Base-by-base conservation (phyloP, 495 filamentous ascomycete species). In the Glonium stellatum region DNA sequence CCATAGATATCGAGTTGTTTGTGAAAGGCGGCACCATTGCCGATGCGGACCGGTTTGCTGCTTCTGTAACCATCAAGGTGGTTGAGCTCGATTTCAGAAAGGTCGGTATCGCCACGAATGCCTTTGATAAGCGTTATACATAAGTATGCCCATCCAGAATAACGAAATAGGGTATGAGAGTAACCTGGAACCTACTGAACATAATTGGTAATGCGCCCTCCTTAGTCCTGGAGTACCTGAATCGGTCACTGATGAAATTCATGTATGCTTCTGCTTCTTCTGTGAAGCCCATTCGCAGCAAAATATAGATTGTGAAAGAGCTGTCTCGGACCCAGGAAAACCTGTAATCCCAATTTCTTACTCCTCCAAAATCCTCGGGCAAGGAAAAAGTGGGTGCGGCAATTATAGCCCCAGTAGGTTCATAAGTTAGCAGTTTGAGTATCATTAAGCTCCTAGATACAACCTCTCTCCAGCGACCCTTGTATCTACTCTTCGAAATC, bases 311-410 rank as follows among this genome's bases (percentile, higher is more conserved):
- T 4, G 84, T 88, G 71, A 88, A 89, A 48, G 83, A 84, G 0
- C 84, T 83, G 68, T 89, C 86, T 35, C 86, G 78, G 42, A 89
- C 84, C 86, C 86, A 89, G 41, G 79, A 86, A 69, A 80, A 89
- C 9, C 86, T 79, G 66, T 89, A 89, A 65, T 89, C 86, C 86
- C 86, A 88, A 63, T 88, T 89, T n/a, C 85, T 80, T 13, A 76
- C 72, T 34, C 86, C 86, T 5, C 86, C 86, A 27, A 89, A 82
- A 53, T 85, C 82, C 68, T 89, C 86, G 0, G 86, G 85, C 15
- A 89, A 79, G 1, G 86, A 87, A 62, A 89, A 83, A 0, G 80
- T 83, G 4, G 80, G 80, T 10, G 80, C 71, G 0, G 80, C 80
- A 55, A 83, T 69, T 36, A 82, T 81, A 1, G 80, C 80, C 23